Percentiles rank a stretch among this genome's conserved stretches.
Evolutionary conservation across 1,139 yeast genomes (phyloP).

Genomic region (Debaryomycetaceae sp.): DNA sequence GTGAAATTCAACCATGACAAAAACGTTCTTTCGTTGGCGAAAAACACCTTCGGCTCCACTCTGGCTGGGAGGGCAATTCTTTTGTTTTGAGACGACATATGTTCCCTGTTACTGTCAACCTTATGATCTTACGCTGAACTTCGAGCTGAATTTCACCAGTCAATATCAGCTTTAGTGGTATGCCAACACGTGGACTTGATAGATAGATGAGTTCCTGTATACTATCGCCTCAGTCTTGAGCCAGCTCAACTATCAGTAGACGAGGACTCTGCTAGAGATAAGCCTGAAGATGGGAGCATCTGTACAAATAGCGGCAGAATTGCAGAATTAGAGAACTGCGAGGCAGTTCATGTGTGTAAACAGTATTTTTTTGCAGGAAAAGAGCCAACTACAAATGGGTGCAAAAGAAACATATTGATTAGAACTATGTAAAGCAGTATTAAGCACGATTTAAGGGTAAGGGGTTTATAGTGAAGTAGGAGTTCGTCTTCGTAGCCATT

Average conservation of each 20-base stretch:
- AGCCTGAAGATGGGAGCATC: neutral
- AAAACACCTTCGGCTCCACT: constrained; percentile 97
- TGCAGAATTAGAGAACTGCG: too few species aligned
- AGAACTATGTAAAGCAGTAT: neutral
- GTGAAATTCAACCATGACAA: constrained; percentile 98
- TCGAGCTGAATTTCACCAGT: neutral
- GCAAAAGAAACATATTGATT: neutral
- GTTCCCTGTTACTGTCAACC: neutral
- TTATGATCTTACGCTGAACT: neutral
- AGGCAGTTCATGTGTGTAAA: too few species aligned
- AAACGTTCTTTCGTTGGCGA: constrained; percentile 97
- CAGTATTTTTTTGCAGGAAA: neutral
- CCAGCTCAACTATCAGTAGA: neutral
- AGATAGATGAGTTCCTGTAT: neutral
- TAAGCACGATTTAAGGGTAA: constrained; percentile 16
- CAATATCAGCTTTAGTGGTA: neutral
- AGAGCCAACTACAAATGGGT: neutral
- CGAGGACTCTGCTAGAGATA: neutral
- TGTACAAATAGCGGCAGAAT: too few species aligned
- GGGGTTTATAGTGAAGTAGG: constrained; percentile 23
- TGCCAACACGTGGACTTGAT: neutral
- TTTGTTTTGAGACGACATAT: constrained; percentile 41
- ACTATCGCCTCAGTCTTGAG: neutral
- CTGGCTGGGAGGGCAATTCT: constrained; percentile 97
- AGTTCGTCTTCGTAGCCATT: constrained; percentile 25